Evolutionary conservation across 2,329 filamentous ascomycete species (phyloP).

Genomic region (Cytospora piceae): DNA sequence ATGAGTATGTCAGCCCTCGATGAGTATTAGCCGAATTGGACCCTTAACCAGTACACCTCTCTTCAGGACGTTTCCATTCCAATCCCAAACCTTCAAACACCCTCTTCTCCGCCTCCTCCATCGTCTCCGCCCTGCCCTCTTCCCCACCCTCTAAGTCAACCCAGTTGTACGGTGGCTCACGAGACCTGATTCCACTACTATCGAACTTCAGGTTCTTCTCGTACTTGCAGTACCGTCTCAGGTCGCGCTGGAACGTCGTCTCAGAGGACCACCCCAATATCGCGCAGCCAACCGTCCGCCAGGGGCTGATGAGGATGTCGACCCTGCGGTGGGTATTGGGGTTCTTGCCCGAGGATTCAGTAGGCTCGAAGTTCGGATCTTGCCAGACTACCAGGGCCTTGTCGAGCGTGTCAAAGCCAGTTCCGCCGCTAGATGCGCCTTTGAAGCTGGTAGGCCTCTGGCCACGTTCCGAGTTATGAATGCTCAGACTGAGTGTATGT

Average conservation of each 20-base stretch:
- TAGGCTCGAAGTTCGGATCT: constrained; percentile 55
- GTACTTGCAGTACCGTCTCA: constrained; percentile 78
- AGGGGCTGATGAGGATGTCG: constrained; percentile 88
- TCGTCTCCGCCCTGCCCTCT: constrained; percentile 58
- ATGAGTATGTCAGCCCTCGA: background rate
- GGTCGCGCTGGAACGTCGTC: constrained; percentile 86
- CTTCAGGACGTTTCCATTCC: constrained; percentile 65
- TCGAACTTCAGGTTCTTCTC: constrained; percentile 82
- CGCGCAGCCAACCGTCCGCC: constrained; percentile 87
- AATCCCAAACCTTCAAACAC: constrained; percentile 80
- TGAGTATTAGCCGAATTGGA: background rate
- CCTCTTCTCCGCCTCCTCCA: constrained; percentile 75
- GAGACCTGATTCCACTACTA: constrained; percentile 79
- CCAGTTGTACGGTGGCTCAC: constrained; percentile 53
- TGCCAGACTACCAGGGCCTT: constrained; percentile 96
- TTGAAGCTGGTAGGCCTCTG: constrained; percentile 64
- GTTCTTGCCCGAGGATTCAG: constrained; percentile 56
- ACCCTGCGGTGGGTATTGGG: constrained; percentile 80
- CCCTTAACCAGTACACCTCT: constrained; percentile 67
- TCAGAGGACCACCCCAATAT: constrained; percentile 87
- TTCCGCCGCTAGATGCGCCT: constrained; percentile 43
- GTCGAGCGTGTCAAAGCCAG: constrained; percentile 85
- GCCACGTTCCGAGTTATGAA: constrained; percentile 71
- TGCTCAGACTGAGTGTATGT: constrained; percentile 75
- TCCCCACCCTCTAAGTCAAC: constrained; percentile 70